Evolutionary conservation across 305 asterid genomes (phyloP), one percentile per base, ranked within the genome.

Genomic region (Fraxinus dipetala): DNA sequence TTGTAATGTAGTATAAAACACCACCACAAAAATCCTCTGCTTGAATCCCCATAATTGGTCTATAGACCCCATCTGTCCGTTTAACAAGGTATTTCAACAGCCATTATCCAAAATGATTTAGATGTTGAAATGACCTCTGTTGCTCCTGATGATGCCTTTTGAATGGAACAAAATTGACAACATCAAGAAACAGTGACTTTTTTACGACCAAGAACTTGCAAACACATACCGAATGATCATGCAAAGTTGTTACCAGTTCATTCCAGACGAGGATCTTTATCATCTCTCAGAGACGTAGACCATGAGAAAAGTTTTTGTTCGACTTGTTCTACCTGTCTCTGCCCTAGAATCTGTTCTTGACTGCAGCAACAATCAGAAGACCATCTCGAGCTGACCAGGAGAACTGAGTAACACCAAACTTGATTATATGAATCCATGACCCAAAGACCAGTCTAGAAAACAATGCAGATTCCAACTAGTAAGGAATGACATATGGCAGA

Each of bases 401-500:
- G 73, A 11, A 65, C 35, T 24, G 31, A 9, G 18, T 28, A 65
- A 65, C 73, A 8, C 70, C 73, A 28, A 13, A 26, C n/a, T 65
- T 3, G 6, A 65, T 32, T 65, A 9, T 11, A 65, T 61, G 31
- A 65, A 65, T 28, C 73, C 73, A 65, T 24, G 73, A 65, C 73
- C 34, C 35, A 24, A 28, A 65, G 73, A 26, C 73, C 73, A 28
- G 35, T 65, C 35, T 26, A 61, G 70, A 61, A 61, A 61, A 61
- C 70, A 10, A 11, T 11, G 75, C 40, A 30, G 54, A 45, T 31
- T 35, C 70, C 54, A 45, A 82, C 84, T 89, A 91, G 83, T 85
- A 91, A 48, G 90, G 92, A 82, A 89, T 83, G 80, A 89, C 94
- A 67, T 88, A 89, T 0, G 94, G 94, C 84, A 91, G 73, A 2